Percentiles rank a stretch among this genome's conserved stretches.
phyloP scores from a whole-genome alignment of 345 rosid genomes.

The Rhodomyrtus tomentosa region DNA sequence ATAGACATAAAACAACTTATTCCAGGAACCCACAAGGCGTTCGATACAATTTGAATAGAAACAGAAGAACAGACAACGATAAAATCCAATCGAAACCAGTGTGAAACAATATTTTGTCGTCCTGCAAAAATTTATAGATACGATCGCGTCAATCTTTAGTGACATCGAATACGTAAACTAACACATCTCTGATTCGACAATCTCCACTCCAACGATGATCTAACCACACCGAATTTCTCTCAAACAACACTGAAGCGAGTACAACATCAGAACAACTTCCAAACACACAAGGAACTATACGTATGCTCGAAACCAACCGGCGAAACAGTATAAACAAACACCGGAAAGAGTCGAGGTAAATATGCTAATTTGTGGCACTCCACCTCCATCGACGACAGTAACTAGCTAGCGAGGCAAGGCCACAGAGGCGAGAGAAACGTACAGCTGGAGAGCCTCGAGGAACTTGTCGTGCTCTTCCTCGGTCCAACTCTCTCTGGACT shows the following conservation, averaged over 20 bases:
- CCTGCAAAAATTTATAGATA: neutral
- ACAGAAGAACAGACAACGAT: neutral
- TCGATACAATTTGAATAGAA: neutral
- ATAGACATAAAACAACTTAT: neutral
- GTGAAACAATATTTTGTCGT: neutral
- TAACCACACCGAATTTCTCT: neutral
- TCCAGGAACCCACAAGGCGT: neutral
- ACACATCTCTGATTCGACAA: neutral
- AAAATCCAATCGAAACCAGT: neutral
- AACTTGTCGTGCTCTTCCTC: conserved; percentile 99
- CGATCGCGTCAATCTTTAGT: neutral
- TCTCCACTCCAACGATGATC: neutral
- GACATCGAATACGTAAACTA: neutral
- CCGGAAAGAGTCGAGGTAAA: neutral
- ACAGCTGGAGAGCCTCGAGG: conserved; percentile 97
- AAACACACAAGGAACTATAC: neutral
- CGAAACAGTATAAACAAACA: neutral
- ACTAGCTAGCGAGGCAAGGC: neutral
- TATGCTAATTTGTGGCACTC: neutral
- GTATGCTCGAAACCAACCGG: neutral
- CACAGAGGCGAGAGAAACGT: neutral
- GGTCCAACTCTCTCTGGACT: conserved; percentile 97
- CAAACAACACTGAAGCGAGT: neutral
- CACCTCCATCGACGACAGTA: neutral
- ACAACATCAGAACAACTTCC: neutral